Evolutionary conservation across 2,329 filamentous ascomycete species (phyloP).

Genomic region (Cladosporium sp.): DNA sequence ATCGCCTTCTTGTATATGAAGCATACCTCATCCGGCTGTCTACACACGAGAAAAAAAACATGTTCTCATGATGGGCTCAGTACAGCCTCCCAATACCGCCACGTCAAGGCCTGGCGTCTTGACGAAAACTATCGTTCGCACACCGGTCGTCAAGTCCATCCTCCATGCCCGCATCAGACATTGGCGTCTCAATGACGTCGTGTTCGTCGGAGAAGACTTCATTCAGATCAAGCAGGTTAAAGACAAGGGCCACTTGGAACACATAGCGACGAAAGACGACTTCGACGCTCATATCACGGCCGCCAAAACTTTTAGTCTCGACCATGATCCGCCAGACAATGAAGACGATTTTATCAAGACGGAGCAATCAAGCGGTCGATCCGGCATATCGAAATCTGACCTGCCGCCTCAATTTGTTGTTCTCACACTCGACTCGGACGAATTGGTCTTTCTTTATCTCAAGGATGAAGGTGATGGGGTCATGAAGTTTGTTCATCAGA

Average conservation of each 20-base stretch:
- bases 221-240: constrained; percentile 69
- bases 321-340: constrained; percentile 33
- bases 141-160: constrained; percentile 70
- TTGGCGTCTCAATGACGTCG: constrained; percentile 69
- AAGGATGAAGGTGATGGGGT: constrained; percentile 40
- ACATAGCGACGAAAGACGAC: constrained; percentile 72
- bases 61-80: constrained; percentile 8
- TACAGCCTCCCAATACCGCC: not conserved
- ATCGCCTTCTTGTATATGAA: too few species aligned
- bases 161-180: constrained; percentile 75
- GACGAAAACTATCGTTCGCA: constrained; percentile 72
- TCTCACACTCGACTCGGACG: constrained; percentile 68
- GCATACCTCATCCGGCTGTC: not conserved
- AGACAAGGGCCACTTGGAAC: constrained; percentile 64
- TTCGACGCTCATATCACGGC: constrained; percentile 76
- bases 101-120: constrained; percentile 56
- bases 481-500: constrained; percentile 59
- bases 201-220: constrained; percentile 78
- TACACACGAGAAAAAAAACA: not conserved
- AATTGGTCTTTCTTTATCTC: constrained; percentile 74
- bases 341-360: constrained; percentile 23
- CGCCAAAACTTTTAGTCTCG: constrained; percentile 65
- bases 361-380: constrained; percentile 13
- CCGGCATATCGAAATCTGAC: not conserved
- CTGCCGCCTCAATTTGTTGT: constrained; percentile 77